phyloP scores from a whole-genome alignment of 352 stramenopile genomes.

The Pythium periplocum region DNA sequence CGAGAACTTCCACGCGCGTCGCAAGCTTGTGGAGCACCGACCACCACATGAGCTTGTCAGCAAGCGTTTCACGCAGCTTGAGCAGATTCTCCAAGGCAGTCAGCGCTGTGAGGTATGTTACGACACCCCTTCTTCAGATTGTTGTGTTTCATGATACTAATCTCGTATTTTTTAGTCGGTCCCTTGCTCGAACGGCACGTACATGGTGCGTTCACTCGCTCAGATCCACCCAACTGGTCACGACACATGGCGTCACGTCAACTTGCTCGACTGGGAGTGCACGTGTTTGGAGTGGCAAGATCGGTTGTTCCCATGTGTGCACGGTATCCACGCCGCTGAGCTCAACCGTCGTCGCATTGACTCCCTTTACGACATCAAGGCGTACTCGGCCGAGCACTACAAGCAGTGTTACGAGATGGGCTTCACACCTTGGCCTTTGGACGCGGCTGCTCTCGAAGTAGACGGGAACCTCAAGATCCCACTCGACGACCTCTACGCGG shows the following conservation, averaged over 20 bases:
- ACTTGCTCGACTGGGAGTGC: conserved; percentile 69
- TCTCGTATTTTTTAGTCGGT: conserved; percentile 41
- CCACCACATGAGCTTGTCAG: conserved; percentile 58
- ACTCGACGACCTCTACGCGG: conserved; percentile 56
- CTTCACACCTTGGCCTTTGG: conserved; percentile 63
- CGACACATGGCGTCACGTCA: conserved; percentile 76
- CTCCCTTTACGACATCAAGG: conserved; percentile 59
- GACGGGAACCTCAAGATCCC: conserved; percentile 54
- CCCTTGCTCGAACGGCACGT: conserved; percentile 69
- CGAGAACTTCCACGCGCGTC: conserved; percentile 62
- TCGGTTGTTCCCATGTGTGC: conserved; percentile 67
- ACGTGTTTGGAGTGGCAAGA: conserved; percentile 82
- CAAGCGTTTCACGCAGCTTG: conserved; percentile 50
- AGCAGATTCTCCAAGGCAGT: conserved; percentile 66
- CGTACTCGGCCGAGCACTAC: conserved; percentile 69
- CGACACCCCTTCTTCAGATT: neutral
- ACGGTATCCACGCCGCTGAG: conserved; percentile 68
- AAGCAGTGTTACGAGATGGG: conserved; percentile 44
- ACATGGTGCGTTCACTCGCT: conserved; percentile 71
- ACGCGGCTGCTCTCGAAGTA: conserved; percentile 33
- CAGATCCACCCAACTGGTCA: conserved; percentile 45
- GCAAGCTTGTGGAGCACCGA: conserved; percentile 44
- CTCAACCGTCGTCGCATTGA: conserved; percentile 69
- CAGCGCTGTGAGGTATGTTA: conserved; percentile 69
- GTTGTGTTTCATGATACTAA: neutral